Base-by-base conservation (phyloP, 2,329 filamentous ascomycete genomes). In the Penicillium italicum region DNA sequence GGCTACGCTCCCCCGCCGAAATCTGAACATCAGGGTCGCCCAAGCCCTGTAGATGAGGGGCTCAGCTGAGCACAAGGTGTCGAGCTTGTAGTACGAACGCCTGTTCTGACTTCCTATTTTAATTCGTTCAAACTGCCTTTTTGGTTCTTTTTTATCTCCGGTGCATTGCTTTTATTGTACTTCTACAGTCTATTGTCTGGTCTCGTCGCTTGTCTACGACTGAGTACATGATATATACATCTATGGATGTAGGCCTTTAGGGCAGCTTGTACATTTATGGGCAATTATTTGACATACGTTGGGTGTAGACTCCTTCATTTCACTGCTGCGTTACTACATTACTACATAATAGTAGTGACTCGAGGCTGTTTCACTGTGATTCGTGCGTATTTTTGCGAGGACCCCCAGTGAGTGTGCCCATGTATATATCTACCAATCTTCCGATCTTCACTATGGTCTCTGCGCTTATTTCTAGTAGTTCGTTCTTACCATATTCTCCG, bases 1-100 rank as follows among this genome's bases (percentile, higher is more conserved):
- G 41, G 50, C 50, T 37, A 28, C 49, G 44, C 37, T 26, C 24
- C 50, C 50, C 51, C 51, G 37, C 51, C 44, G 2, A 41, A 33
- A 49, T 37, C 10, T 33, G 36, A 53, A 49, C 30, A 3, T 49
- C 30, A 41, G 37, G 44, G 44, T 53, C 51, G 44, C 36, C 51
- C 51, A 47, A 30, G 43, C 50, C 38, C 50, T 45, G 40, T n/a
- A 24, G 43, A 33, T 42, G 33, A 31, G 42, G 42, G 50, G 42
- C 28, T 36, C 26, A 33, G n/a, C 36, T 48, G 42, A 20, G 30
- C 22, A 53, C 44, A 42, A 53, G 20, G 36, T 53, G 28, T 31
- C 33, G 5, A 31, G 26, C 36, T 33, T 40, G 51, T 53, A 48
- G 36, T 37, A 53, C 51, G 37, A 48, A 42, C 30, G 12, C 22